These are phyloP conservation scores for Erodium moschatum DNA, from an alignment of 441 rosid genomes.

Conservation along the genomic window DNA sequence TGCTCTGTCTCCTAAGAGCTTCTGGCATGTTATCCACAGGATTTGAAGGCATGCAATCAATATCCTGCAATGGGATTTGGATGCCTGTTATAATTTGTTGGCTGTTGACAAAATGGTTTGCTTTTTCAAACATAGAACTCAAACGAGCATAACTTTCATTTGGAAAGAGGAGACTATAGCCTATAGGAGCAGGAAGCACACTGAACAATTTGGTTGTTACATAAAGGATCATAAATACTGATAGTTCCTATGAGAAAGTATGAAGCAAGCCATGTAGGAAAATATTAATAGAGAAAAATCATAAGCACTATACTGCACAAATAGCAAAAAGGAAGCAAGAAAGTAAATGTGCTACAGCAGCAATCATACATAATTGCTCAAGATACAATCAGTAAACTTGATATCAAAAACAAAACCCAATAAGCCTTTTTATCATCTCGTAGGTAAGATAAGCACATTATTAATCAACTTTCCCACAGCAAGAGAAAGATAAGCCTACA, in stretches of 20 bases:
- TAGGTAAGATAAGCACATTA: not conserved
- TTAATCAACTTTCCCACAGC: not conserved
- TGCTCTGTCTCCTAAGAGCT: slow-evolving; percentile 52
- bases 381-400: too few species aligned
- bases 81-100: not conserved
- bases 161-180: too few species aligned
- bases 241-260: not conserved
- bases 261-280: not conserved
- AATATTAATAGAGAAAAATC: not conserved
- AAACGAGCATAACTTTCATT: too few species aligned
- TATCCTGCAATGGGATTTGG: slow-evolving; percentile 52
- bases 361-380: not conserved
- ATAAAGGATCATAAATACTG: not conserved
- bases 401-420: not conserved
- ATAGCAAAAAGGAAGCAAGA: not conserved
- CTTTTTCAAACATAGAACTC: too few species aligned
- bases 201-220: not conserved
- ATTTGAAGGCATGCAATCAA: slow-evolving; percentile 94
- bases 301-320: not conserved
- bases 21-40: slow-evolving; percentile 88
- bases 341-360: not conserved
- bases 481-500: not conserved
- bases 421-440: not conserved
- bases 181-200: too few species aligned
- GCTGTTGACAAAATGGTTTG: not conserved